Base-by-base conservation (phyloP, 192 early-diverging fungal species). In the Jimgerdemannia flammicorona region DNA sequence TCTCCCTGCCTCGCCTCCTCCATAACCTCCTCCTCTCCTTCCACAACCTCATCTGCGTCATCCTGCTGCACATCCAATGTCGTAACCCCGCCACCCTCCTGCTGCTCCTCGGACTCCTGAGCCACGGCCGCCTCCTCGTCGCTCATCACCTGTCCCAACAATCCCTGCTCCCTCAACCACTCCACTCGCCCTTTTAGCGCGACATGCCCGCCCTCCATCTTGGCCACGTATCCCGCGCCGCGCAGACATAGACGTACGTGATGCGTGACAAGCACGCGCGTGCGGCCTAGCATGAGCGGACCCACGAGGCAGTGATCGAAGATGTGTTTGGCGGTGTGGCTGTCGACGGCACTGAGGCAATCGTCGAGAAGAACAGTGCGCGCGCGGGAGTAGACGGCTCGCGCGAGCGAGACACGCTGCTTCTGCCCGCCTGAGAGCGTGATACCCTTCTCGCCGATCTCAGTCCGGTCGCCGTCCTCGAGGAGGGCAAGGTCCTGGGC, bases 291-390 rank as follows among this genome's bases (percentile, higher is more conserved):
- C 86, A 98, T 87, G 29, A 95, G 79, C 14, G 88, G 87, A 42
- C 87, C 87, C 18, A 87, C 77, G 71, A 85, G 78, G 66, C 84
- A 88, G 17, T 86, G 80, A 39, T 78, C 79, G 67, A 86, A 91
- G 6, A 91, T 81, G 20, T 80, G 81, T 10, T 72, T 72, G 4
- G 86, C 85, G 0, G 83, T 82, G 18, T 79, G 81, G 8, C 81
- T 80, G 63, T 90, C 90, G 0, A 92, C 83, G 11, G 85, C 84
- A 20, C 82, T 84, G 8, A 98, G 83, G 4, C 91, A 91, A 75
- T 98, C 95, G 71, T 98, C 96, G 44, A 96, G 75, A 3, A 98
- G 76, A 44, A 95, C 82, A 7, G 91, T 90, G 64, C 89, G 84
- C 3, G 90, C 88, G 3, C 87, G 81, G 1, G 90, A 87, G 73